Evolutionary conservation across 129 eudicot species (phyloP), one percentile per base, ranked within the genome.

Genomic region (Logfia minima): DNA sequence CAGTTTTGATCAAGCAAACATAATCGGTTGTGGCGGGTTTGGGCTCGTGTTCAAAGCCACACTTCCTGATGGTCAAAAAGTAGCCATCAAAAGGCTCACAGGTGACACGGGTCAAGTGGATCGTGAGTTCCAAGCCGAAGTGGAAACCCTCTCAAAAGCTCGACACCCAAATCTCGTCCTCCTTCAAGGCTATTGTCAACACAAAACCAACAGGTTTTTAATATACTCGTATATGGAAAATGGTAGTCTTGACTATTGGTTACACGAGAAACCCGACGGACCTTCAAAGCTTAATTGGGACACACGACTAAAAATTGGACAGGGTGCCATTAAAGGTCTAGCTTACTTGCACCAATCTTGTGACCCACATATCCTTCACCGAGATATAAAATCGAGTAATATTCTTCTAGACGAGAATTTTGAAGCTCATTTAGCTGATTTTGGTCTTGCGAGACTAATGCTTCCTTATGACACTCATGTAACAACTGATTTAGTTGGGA

Each of bases 361-460:
- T 5, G 55, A 68, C 52, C 72, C 72, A 4, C 72, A 68, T 37
- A 68, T 68, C 53, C 72, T 68, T n/a, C 72, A 68, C 9, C 19
- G 72, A 22, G 72, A 68, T 23, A 68, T 68, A 7, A 68, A 68
- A 14, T 68, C 72, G 18, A 68, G 72, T 19, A 68, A 68, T 39
- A 68, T 68, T 13, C 72, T 68, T 68, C 55, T 68, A 68, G 72
- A 68, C 3, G 72, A 37, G 28, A 35, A 68, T 68, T 68, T 68
- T 21, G 72, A 68, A 68, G 72, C 72, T 68, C 72, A 68, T 68
- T 68, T 68, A 68, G 72, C 72, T 3, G 72, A 68, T 68, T 68
- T 68, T 68, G 72, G 72, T 68, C 72, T 68, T 39, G 72, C 72
- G 23, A 68, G 72, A 41, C 19, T 68, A 34, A 68, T 68, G 41